Evolutionary conservation across 805 yeast genomes (phyloP).

Genomic region (Ogataea nakhonphanomensis): DNA sequence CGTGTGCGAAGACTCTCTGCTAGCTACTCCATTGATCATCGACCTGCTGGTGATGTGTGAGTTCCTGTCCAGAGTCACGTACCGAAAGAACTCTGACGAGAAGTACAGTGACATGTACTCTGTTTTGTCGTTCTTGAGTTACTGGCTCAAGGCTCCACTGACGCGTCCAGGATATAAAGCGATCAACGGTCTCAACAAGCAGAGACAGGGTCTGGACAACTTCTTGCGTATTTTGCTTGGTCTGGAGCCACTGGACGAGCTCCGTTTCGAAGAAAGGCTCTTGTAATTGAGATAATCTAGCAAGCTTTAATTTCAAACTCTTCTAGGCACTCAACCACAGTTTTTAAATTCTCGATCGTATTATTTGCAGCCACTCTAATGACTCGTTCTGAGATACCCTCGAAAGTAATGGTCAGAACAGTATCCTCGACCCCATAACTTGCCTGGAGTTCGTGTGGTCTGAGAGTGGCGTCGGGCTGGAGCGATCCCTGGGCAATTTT

Average conservation of each 20-base stretch:
- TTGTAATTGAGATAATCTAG: constrained; percentile 18
- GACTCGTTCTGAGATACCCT: constrained; percentile 67
- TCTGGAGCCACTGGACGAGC: constrained; percentile 82
- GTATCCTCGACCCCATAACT: constrained; percentile 36
- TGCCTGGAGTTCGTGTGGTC: constrained; percentile 60
- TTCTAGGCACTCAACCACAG: constrained; percentile 77
- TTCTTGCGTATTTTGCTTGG: constrained; percentile 87
- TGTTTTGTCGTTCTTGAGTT: constrained; percentile 80
- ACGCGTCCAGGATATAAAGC: constrained; percentile 88
- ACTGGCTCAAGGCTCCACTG: constrained; percentile 96
- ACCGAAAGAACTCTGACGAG: constrained; percentile 50
- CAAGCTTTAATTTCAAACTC: constrained; percentile 45
- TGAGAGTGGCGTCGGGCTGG: constrained; percentile 77
- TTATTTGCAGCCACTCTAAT: constrained; percentile 83
- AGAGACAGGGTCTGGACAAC: constrained; percentile 89
- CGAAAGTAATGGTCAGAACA: constrained; percentile 44
- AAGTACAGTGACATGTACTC: constrained; percentile 69
- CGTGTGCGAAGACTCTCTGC: constrained; percentile 92
- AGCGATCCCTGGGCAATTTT: constrained; percentile 57
- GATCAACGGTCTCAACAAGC: constrained; percentile 92
- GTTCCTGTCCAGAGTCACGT: constrained; percentile 81
- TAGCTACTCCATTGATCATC: constrained; percentile 92
- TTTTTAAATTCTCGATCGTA: constrained; percentile 70
- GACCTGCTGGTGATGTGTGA: constrained; percentile 89
- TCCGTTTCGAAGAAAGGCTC: constrained; percentile 91